Conservation (phyloP, 2,329 filamentous ascomycete species). For the Penicillium paneum region DNA sequence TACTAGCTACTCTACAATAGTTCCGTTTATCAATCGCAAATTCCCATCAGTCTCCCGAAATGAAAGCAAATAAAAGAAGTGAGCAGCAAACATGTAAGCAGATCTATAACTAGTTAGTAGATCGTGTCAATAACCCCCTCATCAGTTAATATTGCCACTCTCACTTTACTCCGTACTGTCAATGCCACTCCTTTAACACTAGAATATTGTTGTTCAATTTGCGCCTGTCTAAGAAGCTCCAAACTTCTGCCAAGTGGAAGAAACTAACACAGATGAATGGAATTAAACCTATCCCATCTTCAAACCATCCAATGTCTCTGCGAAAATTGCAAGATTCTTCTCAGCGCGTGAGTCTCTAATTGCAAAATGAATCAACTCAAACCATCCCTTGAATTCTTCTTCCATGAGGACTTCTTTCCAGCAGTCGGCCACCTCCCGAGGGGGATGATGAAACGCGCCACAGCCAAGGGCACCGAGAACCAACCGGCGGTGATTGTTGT, state of each 20-base stretch:
- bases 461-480: conserved; percentile 69
- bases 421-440: conserved; percentile 58
- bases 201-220: neutral
- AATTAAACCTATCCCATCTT: neutral
- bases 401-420: conserved; percentile 62
- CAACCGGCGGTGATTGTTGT: conserved; percentile 54
- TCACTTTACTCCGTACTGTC: too few species aligned
- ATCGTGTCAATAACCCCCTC: too few species aligned
- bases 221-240: neutral
- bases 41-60: neutral
- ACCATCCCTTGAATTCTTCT: conserved; percentile 62
- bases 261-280: neutral
- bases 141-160: too few species aligned
- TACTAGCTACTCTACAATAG: neutral
- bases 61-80: too few species aligned
- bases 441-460: conserved; percentile 64
- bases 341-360: conserved; percentile 33
- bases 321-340: neutral
- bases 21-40: neutral
- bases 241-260: neutral
- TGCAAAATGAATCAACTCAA: conserved; percentile 63
- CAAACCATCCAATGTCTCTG: neutral
- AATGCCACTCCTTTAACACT: neutral
- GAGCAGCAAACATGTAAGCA: too few species aligned
- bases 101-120: too few species aligned